Evolutionary conservation across 2,329 filamentous ascomycete genomes (phyloP).

Genomic region (Pseudopithomyces chartarum): DNA sequence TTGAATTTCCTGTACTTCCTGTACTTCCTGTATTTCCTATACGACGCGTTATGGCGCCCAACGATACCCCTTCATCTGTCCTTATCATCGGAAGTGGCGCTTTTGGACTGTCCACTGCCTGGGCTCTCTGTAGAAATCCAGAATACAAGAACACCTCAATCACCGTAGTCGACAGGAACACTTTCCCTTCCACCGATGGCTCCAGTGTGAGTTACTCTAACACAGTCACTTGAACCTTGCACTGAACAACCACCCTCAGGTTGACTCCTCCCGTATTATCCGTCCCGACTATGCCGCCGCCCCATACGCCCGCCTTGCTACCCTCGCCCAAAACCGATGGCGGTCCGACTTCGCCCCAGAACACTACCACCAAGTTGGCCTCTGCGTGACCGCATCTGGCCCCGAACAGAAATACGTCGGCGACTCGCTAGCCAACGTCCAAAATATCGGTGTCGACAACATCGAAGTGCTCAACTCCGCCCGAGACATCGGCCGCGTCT

Average conservation of each 20-base stretch:
- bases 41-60: conserved; percentile 24
- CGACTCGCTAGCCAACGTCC: conserved; percentile 42
- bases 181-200: conserved; percentile 63
- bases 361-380: conserved; percentile 72
- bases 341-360: conserved; percentile 66
- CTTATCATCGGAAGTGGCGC: conserved; percentile 59
- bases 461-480: conserved; percentile 46
- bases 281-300: conserved; percentile 80
- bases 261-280: conserved; percentile 66
- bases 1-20: not conserved
- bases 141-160: conserved; percentile 57
- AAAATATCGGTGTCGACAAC: conserved; percentile 42
- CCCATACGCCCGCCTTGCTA: conserved; percentile 75
- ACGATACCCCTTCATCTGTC: conserved; percentile 48
- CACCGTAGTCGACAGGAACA: conserved; percentile 62
- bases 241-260: conserved; percentile 26
- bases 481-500: conserved; percentile 46
- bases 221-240: not conserved
- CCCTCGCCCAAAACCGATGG: conserved; percentile 72
- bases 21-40: no score
- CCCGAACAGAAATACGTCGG: conserved; percentile 49
- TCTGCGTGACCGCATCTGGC: conserved; percentile 66
- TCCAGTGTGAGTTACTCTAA: conserved; percentile 52
- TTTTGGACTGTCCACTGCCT: conserved; percentile 68
- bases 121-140: conserved; percentile 68